Evolutionary conservation across 2,329 filamentous ascomycete species (phyloP).

Genomic region (Proliferodiscus dingleyae): DNA sequence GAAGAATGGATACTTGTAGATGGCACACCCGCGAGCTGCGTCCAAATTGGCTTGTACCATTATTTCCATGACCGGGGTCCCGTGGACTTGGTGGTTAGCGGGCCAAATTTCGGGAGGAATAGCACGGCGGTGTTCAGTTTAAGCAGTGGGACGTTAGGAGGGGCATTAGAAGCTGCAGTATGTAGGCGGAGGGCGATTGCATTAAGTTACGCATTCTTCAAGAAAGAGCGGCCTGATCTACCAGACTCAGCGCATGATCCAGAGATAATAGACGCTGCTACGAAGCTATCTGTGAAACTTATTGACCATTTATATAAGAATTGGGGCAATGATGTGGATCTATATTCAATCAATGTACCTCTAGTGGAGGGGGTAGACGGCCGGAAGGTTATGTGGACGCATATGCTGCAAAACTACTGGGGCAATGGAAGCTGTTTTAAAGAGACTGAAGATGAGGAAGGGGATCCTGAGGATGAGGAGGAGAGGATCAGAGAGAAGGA

Average conservation of each 20-base stretch:
- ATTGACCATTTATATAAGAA: constrained; percentile 74
- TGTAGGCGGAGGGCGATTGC: constrained; percentile 71
- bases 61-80: constrained; percentile 68
- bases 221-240: constrained; percentile 46
- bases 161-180: constrained; percentile 70
- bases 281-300: constrained; percentile 66
- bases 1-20: constrained; percentile 81
- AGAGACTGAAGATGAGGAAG: constrained; percentile 63
- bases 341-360: constrained; percentile 92
- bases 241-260: constrained; percentile 58
- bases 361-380: constrained; percentile 69
- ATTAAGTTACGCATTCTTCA: constrained; percentile 85
- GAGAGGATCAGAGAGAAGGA: constrained; percentile 65
- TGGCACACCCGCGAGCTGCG: constrained; percentile 74
- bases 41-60: constrained; percentile 78
- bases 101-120: constrained; percentile 81
- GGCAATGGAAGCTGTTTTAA: constrained; percentile 78
- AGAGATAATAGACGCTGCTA: constrained; percentile 72
- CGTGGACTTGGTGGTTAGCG: constrained; percentile 71
- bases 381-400: constrained; percentile 73
- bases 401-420: constrained; percentile 91
- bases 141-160: constrained; percentile 72
- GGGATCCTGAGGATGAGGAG: constrained; percentile 65
- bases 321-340: constrained; percentile 68
- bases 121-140: constrained; percentile 75